A percentile compares a stretch with the other conserved stretches of the same genome.
phyloP scores from a whole-genome alignment of 257 asterid species.

The Mitragyna speciosa region DNA sequence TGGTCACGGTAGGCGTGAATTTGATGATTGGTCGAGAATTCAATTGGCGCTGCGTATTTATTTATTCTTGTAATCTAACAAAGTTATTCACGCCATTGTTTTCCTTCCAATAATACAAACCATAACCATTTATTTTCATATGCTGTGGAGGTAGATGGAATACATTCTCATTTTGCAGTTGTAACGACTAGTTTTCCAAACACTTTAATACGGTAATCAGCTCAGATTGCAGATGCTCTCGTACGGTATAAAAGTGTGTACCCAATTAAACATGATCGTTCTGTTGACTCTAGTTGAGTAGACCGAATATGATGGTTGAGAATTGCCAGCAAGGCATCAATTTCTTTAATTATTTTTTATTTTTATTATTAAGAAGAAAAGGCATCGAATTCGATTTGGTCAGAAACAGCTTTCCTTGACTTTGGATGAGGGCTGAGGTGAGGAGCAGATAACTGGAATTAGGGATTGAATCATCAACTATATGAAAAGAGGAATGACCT shows the following conservation, averaged over 20 bases:
- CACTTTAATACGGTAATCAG: background rate
- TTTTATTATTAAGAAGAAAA: background rate
- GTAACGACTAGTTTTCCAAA: slow-evolving; percentile 3
- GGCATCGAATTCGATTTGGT: background rate
- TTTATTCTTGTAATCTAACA: background rate
- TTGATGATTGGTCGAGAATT: slow-evolving; percentile 13
- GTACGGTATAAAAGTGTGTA: no score
- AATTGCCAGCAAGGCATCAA: background rate
- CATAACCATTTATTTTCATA: no score
- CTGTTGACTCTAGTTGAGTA: background rate
- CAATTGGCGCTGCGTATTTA: background rate
- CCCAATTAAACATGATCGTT: background rate
- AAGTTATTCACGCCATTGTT: background rate
- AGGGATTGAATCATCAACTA: background rate
- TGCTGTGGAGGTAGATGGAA: background rate
- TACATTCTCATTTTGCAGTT: background rate
- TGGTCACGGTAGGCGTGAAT: background rate
- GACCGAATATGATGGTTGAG: background rate
- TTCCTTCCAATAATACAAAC: background rate
- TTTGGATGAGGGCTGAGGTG: no score
- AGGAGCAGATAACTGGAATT: background rate
- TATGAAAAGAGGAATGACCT: background rate
- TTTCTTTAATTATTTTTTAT: no score
- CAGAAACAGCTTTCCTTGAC: no score
- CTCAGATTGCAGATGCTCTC: background rate